Percentiles rank a stretch among this genome's conserved stretches.
Evolutionary conservation across 2,329 filamentous ascomycete genomes (phyloP).

Genomic region (Fragosphaeria purpurea): DNA sequence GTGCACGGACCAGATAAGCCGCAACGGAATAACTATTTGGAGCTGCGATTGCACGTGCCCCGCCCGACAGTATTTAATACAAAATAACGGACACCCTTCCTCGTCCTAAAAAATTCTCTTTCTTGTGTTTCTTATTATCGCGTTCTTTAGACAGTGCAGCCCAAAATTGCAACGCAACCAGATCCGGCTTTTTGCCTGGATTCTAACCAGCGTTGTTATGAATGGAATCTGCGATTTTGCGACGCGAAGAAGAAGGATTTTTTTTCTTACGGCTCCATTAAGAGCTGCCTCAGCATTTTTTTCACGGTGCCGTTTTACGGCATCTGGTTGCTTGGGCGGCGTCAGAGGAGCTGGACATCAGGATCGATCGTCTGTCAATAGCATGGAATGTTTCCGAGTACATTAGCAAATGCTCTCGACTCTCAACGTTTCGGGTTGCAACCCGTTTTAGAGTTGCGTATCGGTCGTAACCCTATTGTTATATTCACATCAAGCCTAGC

Average conservation of each 20-base stretch:
- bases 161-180: constrained; percentile 48
- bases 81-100: too few relatives aligned
- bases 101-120: not conserved
- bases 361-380: not conserved
- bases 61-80: too few relatives aligned
- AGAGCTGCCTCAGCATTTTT: constrained; percentile 47
- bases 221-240: constrained; percentile 53
- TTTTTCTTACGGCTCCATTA: constrained; percentile 39
- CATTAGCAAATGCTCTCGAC: too few relatives aligned
- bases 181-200: constrained; percentile 58
- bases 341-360: constrained; percentile 74
- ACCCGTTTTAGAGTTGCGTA: too few relatives aligned
- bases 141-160: constrained; percentile 81
- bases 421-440: too few relatives aligned
- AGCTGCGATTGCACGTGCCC: not conserved
- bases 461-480: too few relatives aligned
- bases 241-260: constrained; percentile 41
- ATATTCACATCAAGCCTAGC: too few relatives aligned
- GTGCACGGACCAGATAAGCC: too few relatives aligned
- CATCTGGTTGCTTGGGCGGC: constrained; percentile 59
- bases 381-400: not conserved
- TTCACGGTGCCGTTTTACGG: constrained; percentile 16
- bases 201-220: constrained; percentile 46
- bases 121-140: constrained; percentile 38
- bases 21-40: not conserved